Evolutionary conservation across 2,329 filamentous ascomycete species (phyloP).

Genomic region (Xenosphaeropsis pyriputrescens): DNA sequence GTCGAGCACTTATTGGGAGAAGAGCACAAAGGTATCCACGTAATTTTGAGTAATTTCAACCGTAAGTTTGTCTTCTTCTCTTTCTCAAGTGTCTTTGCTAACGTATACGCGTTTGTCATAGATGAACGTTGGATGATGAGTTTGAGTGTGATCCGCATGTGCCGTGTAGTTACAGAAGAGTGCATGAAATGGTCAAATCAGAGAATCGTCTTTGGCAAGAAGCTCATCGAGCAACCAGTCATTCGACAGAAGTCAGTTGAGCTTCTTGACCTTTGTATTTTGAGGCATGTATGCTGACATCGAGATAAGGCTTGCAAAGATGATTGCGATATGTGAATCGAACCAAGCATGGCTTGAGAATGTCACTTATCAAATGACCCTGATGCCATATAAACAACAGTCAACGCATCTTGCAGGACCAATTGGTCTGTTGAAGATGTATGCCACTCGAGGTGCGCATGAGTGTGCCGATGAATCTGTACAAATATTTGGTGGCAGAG

Average conservation of each 20-base stretch:
- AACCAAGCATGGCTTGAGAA: constrained; percentile 76
- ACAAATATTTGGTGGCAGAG: constrained; percentile 76
- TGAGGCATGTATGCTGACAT: constrained; percentile 2
- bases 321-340: constrained; percentile 72
- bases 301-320: constrained; percentile 52
- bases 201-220: constrained; percentile 70
- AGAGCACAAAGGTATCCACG: constrained; percentile 75
- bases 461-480: constrained; percentile 74
- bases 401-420: constrained; percentile 62
- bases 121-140: constrained; percentile 63
- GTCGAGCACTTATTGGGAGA: constrained; percentile 63
- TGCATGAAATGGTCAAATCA: constrained; percentile 84
- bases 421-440: constrained; percentile 72
- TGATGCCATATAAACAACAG: constrained; percentile 70
- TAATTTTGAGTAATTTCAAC: constrained; percentile 72
- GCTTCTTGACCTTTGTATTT: neutral
- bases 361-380: constrained; percentile 77
- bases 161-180: constrained; percentile 61
- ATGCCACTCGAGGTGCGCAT: constrained; percentile 60
- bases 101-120: too few species aligned
- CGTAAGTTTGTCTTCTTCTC: constrained; percentile 14
- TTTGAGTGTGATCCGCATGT: constrained; percentile 51
- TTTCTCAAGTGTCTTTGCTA: too few species aligned
- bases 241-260: constrained; percentile 58
- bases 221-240: constrained; percentile 68